Conservation (phyloP, 306 rosid genomes). For the Herpetospermum pedunculosum region DNA sequence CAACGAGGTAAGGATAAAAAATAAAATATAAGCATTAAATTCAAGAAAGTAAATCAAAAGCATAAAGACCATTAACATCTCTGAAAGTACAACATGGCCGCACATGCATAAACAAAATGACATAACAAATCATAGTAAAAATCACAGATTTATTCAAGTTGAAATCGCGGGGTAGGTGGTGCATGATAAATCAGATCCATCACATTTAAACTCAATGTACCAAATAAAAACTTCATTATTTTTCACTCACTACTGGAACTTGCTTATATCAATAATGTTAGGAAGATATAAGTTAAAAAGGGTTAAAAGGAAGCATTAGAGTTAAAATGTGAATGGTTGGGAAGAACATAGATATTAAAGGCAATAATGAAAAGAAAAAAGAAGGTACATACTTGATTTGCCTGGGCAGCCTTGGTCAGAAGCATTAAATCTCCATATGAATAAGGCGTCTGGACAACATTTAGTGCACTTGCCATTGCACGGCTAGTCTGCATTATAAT, state of each 20-base stretch:
- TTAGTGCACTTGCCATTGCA: conserved; percentile 64
- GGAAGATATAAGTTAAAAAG: not conserved
- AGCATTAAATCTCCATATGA: conserved; percentile 86
- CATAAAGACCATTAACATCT: not conserved
- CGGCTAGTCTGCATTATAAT: conserved; percentile 55
- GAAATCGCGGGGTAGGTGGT: not conserved
- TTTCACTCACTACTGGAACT: not conserved
- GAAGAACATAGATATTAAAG: conserved; percentile 1
- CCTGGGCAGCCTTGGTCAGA: conserved; percentile 45
- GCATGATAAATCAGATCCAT: not conserved
- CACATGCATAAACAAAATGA: not conserved
- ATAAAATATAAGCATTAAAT: conserved; percentile 1
- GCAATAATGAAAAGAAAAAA: not conserved
- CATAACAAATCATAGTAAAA: not conserved
- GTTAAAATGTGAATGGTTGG: not conserved
- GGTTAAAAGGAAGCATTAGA: not conserved
- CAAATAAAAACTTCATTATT: not conserved
- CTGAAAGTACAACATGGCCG: not conserved
- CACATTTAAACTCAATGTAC: not conserved
- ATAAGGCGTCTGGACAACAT: conserved; percentile 74
- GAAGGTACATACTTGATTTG: conserved; percentile 50
- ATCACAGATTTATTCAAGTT: not conserved
- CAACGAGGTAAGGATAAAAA: conserved; percentile 14
- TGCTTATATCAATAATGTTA: not conserved
- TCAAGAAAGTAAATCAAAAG: not conserved